phyloP scores from a whole-genome alignment of 768 basidiomycete species.

The Boletus pseudopeckii region DNA sequence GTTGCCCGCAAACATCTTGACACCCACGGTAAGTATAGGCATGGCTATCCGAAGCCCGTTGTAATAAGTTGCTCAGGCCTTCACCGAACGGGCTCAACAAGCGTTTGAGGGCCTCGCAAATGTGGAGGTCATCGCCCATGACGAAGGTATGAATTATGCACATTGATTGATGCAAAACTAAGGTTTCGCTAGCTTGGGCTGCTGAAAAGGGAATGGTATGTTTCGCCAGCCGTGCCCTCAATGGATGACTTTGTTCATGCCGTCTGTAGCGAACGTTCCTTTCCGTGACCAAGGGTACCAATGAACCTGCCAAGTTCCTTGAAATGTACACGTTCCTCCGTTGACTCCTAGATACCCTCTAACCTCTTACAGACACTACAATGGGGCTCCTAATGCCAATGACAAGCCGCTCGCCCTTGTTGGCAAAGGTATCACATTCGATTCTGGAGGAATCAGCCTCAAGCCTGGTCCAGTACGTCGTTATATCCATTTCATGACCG shows the following conservation, averaged over 20 bases:
- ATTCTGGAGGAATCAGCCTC: slow-evolving; percentile 83
- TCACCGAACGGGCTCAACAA: slow-evolving; percentile 64
- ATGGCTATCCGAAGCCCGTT: not conserved
- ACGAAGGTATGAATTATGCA: slow-evolving; percentile 52
- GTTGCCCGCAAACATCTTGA: slow-evolving; percentile 81
- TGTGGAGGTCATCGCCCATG: slow-evolving; percentile 65
- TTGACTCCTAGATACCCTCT: not conserved
- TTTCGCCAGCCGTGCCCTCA: not conserved
- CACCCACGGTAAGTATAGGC: slow-evolving; percentile 58
- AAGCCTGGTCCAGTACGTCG: slow-evolving; percentile 64
- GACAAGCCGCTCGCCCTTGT: slow-evolving; percentile 70
- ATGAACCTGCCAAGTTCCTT: slow-evolving; percentile 82
- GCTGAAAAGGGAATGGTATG: slow-evolving; percentile 77
- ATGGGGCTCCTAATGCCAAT: slow-evolving; percentile 56
- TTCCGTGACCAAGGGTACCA: slow-evolving; percentile 78
- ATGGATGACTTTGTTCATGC: not conserved
- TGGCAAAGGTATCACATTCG: slow-evolving; percentile 89
- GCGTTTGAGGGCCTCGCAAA: slow-evolving; percentile 66
- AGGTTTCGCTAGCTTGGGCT: slow-evolving; percentile 61
- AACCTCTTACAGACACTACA: slow-evolving; percentile 60
- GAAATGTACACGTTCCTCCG: slow-evolving; percentile 57
- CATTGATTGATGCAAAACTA: not conserved
- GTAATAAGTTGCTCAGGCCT: slow-evolving; percentile 42
- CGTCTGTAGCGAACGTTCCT: slow-evolving; percentile 68
- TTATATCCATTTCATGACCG: not conserved